phyloP scores from a whole-genome alignment of 768 basidiomycete genomes.

The Boletus edulis region DNA sequence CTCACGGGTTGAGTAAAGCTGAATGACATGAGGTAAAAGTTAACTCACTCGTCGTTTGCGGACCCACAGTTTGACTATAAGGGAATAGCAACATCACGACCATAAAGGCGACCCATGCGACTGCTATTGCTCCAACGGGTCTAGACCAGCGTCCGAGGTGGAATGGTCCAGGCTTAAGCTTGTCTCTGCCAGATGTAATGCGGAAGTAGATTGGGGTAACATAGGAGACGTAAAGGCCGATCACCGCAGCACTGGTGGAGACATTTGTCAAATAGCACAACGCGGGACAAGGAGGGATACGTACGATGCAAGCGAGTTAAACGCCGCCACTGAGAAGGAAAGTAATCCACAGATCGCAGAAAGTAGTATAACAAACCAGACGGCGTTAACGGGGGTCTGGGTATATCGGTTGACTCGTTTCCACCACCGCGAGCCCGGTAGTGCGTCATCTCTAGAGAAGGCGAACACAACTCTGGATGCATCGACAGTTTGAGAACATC shows the following conservation, averaged over 20 bases:
- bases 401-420: slow-evolving; percentile 32
- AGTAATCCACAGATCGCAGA: slow-evolving; percentile 32
- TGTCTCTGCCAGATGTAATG: slow-evolving; percentile 33
- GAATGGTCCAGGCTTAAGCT: slow-evolving; percentile 36
- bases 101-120: slow-evolving; percentile 35
- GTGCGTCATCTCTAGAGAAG: slow-evolving; percentile 38
- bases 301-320: slow-evolving; percentile 36
- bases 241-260: slow-evolving; percentile 28
- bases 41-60: slow-evolving; percentile 35
- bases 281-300: not conserved
- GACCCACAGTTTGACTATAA: slow-evolving; percentile 13
- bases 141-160: slow-evolving; percentile 30
- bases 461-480: slow-evolving; percentile 48
- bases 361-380: slow-evolving; percentile 37
- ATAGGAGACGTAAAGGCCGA: slow-evolving; percentile 38
- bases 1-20: not conserved
- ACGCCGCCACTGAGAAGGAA: slow-evolving; percentile 33
- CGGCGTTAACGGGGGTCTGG: slow-evolving; percentile 38
- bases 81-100: slow-evolving; percentile 36
- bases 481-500: slow-evolving; percentile 46
- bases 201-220: slow-evolving; percentile 37
- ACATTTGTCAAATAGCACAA: not conserved
- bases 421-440: slow-evolving; percentile 39
- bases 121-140: slow-evolving; percentile 28
- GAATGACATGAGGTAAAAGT: not conserved